Evolutionary conservation across 805 yeast species (phyloP).

Genomic region (Vanderwaltozyma tropicalis): DNA sequence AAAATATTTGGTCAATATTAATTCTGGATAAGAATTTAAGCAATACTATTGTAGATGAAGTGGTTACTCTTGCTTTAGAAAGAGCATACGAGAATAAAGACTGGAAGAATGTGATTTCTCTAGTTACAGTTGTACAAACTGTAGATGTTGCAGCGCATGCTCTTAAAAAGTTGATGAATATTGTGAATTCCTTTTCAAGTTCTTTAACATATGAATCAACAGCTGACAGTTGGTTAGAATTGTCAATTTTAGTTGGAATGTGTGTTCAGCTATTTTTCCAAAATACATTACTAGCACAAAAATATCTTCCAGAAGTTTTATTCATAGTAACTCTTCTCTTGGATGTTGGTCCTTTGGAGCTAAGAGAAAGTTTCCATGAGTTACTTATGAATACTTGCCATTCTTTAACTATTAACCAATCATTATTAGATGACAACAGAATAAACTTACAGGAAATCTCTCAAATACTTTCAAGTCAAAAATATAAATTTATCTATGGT

Average conservation of each 20-base stretch:
- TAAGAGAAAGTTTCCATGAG: conserved; percentile 50
- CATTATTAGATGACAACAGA: conserved; percentile 31
- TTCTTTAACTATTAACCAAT: conserved; percentile 50
- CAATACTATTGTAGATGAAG: conserved; percentile 53
- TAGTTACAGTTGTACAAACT: conserved; percentile 54
- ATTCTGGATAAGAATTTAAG: conserved; percentile 49
- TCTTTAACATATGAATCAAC: conserved; percentile 30
- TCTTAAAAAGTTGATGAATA: conserved; percentile 41
- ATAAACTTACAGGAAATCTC: conserved; percentile 36
- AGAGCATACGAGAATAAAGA: conserved; percentile 57
- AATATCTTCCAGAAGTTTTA: conserved; percentile 59
- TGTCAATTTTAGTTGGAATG: conserved; percentile 52
- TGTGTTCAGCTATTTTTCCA: conserved; percentile 59
- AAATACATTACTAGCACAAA: conserved; percentile 45
- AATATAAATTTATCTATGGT: conserved; percentile 59
- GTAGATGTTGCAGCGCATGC: conserved; percentile 56
- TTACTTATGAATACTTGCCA: conserved; percentile 58
- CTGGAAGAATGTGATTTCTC: conserved; percentile 51
- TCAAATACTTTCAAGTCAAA: conserved; percentile 37
- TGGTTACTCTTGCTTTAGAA: conserved; percentile 59
- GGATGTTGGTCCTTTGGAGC: conserved; percentile 38
- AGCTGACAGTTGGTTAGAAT: conserved; percentile 52
- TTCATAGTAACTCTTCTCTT: conserved; percentile 49
- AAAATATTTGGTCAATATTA: conserved; percentile 59
- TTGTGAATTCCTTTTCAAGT: conserved; percentile 40